Base-by-base conservation (phyloP, 306 rosid genomes). In the Malus asiatica region DNA sequence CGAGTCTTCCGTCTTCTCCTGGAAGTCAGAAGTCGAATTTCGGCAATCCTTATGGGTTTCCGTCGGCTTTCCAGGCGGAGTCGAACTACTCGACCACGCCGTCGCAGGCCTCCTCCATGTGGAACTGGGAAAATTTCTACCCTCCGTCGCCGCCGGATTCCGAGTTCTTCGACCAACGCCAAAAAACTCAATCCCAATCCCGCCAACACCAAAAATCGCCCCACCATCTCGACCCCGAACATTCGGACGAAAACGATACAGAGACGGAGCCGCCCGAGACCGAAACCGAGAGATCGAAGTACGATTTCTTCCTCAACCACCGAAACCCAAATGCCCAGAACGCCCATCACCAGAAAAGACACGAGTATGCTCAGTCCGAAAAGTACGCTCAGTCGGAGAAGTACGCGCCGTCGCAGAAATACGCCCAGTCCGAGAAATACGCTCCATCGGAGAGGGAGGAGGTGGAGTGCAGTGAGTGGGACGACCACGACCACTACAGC, bases 391-490 rank as follows among this genome's bases (percentile, higher is more conserved):
- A 2, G 48, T 53, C 75, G 5, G 18, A 59, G 30, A 27, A 66
- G 29, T 19, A 20, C 14, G 29, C 77, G 0, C 66, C 13, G 8
- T 62, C 66, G 20, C n/a, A 27, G 19, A 61, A 27, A 19, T 61
- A 61, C 11, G 23, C 44, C 32, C 68, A 16, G 14, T 55, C 40
- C 29, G 75, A 71, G 20, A 32, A 22, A 23, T 71, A 58, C 27
- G 63, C 63, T 19, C 90, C 87, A 72, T 80, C 93, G 1, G 97
- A 96, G 83, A 78, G 98, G 10, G 99, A 96, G 63, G 99, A 96
- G 79, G 99, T 96, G 33, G 93, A 89, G 66, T 96, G 98, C 73
- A 96, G 99, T 52, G 99, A 96, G 68, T 96, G 99, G 99, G 99
- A 80, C 33, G 99, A 96, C 55, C 77, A 74, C 13, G 77, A 62